Evolutionary conservation across 2,329 filamentous ascomycete genomes (phyloP), one percentile per base, ranked within the genome.

Genomic region (Talaromyces sp.): DNA sequence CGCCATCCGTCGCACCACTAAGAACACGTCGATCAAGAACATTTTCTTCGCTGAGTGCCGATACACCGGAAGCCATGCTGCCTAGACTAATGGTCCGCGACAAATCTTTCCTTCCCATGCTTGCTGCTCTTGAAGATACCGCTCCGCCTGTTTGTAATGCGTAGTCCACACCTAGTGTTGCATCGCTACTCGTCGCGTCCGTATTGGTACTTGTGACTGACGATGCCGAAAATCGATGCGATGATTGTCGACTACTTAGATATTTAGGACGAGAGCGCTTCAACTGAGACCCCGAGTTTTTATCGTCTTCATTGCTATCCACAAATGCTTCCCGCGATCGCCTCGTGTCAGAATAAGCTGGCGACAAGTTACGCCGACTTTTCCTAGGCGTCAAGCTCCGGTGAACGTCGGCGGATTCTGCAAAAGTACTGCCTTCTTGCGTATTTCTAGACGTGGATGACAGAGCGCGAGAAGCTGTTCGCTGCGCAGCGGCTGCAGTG

Each of bases 11-110:
- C 37, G 72, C 69, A 3, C 67, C 61, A 66, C 78, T 78, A 56
- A 79, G 72, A 70, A 71, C 80, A 68, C 73, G 79, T 69, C 76
- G 80, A 69, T 77, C 82, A 67, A 81, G 70, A 70, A 73, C 66
- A 54, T 78, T 84, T 73, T 78, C 78, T 71, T 81, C 82, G 71
- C 85, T 82, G 70, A 85, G 79, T 69, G 80, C 82, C 25, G 85
- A 86, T 35, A 87, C 80, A 0, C 90, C 91, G 5, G 93, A 97
- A 2, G 88, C 90, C 80, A 97, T 92, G 75, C 94, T 97, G 25
- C 93, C 93, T 66, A 97, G 85, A 78, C 93, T 97, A 67, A 93
- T 89, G 11, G 93, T 86, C 27, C 94, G 85, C 22, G 89, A 88
- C 63, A 96, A 81, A 2, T 75, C 80, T 27, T 50, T 52, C 13